Conservation (phyloP, 1,139 yeast species). For the Geotrichum armillariae region DNA sequence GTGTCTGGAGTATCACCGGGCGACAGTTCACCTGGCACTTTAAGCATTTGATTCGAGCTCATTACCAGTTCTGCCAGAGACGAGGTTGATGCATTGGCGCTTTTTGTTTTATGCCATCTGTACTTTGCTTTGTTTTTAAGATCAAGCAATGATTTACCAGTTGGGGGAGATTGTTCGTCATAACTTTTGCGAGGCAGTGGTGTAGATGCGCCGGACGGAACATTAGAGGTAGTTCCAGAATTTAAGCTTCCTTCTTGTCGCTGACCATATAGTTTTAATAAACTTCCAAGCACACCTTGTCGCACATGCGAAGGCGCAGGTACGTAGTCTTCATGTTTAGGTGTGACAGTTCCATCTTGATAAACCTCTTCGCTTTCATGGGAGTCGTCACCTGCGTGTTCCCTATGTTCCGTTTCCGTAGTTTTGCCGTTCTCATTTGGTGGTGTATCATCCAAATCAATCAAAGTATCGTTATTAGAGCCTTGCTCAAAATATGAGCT, state of each 20-base stretch:
- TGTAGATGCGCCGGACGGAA: slow-evolving; percentile 18
- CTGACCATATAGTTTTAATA: slow-evolving; percentile 63
- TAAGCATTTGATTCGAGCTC: not conserved
- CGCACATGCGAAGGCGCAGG: slow-evolving; percentile 75
- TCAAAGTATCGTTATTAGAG: not conserved
- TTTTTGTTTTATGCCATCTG: slow-evolving; percentile 18
- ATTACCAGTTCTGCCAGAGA: slow-evolving; percentile 26
- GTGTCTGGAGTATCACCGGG: not conserved
- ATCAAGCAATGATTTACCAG: slow-evolving; percentile 17
- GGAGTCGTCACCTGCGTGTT: not conserved
- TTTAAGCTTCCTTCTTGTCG: not conserved
- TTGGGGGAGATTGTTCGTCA: slow-evolving; percentile 11
- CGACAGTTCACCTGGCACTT: not conserved
- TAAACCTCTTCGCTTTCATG: slow-evolving; percentile 1
- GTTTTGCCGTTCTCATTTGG: not conserved
- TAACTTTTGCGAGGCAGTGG: slow-evolving; percentile 4
- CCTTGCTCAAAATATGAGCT: not conserved
- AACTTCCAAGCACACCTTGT: slow-evolving; percentile 80
- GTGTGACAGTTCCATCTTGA: slow-evolving; percentile 27
- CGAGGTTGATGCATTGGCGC: slow-evolving; percentile 27
- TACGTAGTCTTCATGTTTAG: slow-evolving; percentile 48
- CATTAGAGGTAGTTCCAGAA: too few relatives aligned
- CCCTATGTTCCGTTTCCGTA: not conserved
- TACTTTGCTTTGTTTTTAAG: not conserved
- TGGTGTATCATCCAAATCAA: not conserved